Conservation (phyloP, 2,329 filamentous ascomycete species). For the Bipolaris victoriae region DNA sequence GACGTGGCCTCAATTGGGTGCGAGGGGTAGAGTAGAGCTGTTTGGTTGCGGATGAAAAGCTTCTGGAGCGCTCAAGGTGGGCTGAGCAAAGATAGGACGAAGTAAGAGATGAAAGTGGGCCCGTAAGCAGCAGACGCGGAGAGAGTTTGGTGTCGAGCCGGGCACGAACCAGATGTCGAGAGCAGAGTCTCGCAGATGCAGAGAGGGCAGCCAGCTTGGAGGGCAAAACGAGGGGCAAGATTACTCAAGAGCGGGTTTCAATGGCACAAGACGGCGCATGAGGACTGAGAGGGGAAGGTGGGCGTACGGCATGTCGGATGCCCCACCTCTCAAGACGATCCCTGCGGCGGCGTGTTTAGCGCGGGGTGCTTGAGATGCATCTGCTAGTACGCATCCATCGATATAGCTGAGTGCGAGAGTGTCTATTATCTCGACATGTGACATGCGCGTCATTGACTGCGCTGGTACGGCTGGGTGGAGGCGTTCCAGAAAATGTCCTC, state of each 20-base stretch:
- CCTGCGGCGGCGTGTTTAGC: conserved; percentile 18
- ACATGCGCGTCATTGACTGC: neutral
- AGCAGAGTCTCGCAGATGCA: conserved; percentile 43
- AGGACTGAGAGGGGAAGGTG: conserved; percentile 25
- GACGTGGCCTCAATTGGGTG: conserved; percentile 21
- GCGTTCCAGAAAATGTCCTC: neutral
- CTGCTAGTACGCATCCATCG: neutral
- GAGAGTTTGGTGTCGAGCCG: conserved; percentile 26
- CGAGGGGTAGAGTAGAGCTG: conserved; percentile 28
- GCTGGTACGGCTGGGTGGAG: neutral
- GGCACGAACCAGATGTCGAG: conserved; percentile 37
- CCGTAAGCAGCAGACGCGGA: conserved; percentile 17
- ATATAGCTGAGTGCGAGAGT: neutral
- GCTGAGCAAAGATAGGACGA: conserved; percentile 1
- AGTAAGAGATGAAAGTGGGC: conserved; percentile 11
- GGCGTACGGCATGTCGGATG: conserved; percentile 17
- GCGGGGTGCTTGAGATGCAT: conserved; percentile 17
- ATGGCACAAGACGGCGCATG: conserved; percentile 25
- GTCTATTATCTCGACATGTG: neutral
- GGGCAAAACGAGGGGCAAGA: conserved; percentile 13
- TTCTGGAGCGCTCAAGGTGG: conserved; percentile 22
- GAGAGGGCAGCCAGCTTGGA: conserved; percentile 44
- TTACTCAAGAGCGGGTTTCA: conserved; percentile 17
- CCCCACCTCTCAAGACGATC: conserved; percentile 22
- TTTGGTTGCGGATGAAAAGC: conserved; percentile 25